Evolutionary conservation across 768 basidiomycete genomes (phyloP).

Genomic region (Suillus fuscotomentosus): DNA sequence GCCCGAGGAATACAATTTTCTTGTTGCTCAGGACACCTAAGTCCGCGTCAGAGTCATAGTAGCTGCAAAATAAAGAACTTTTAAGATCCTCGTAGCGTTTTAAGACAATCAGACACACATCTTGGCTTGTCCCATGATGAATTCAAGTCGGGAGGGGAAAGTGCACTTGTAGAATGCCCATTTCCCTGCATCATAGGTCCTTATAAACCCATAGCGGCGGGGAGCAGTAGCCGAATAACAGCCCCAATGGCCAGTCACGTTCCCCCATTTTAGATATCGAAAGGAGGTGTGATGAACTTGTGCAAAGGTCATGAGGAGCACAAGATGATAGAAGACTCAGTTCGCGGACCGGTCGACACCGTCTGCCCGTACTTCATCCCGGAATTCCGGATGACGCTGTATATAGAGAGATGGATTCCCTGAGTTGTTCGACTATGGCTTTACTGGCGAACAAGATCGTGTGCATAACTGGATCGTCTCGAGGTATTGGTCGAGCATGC

Average conservation of each 20-base stretch:
- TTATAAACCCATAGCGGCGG: conserved; percentile 4
- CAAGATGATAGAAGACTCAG: conserved; percentile 9
- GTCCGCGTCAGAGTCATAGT: conserved; percentile 64
- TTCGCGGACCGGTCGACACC: conserved; percentile 4
- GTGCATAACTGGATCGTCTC: conserved; percentile 70
- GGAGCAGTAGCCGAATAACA: conserved; percentile 8
- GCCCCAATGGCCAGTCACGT: conserved; percentile 11
- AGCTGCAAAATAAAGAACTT: conserved; percentile 19
- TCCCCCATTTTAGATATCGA: conserved; percentile 7
- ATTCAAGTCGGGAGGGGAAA: not conserved
- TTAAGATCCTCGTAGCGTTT: not conserved
- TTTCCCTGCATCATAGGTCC: not conserved
- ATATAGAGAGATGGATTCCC: not conserved
- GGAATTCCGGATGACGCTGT: not conserved
- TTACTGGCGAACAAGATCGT: conserved; percentile 58
- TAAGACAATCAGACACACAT: conserved; percentile 39
- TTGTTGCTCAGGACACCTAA: conserved; percentile 44
- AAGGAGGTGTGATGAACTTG: conserved; percentile 10
- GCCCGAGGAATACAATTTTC: conserved; percentile 63
- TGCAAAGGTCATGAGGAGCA: conserved; percentile 16
- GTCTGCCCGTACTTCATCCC: not conserved
- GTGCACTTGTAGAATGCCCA: not conserved
- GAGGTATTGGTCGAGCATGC: conserved; percentile 72
- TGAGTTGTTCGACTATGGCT: conserved; percentile 26
- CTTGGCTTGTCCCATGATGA: conserved; percentile 41